Base-by-base conservation (phyloP, 768 basidiomycete genomes). In the Amanita inopinata region DNA sequence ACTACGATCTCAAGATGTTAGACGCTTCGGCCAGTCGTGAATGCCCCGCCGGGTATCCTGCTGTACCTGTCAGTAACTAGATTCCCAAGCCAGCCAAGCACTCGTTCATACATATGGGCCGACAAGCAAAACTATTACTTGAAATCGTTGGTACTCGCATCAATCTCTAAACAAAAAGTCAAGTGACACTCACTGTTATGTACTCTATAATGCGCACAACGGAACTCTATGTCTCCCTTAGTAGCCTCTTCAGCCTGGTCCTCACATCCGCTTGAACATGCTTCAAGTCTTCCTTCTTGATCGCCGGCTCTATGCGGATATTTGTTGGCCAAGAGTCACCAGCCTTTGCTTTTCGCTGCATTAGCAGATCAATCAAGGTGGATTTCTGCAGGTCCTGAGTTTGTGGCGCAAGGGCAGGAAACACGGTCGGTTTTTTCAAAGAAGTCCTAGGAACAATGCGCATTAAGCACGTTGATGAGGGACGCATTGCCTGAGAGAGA, bases 301-400 rank as follows among this genome's bases (percentile, higher is more conserved):
- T 52, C 34, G 63, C 60, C 8, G 62, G 66, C 48, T 72, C 70
- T 31, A 72, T 58, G 22, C 69, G 61, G 38, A 72, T 60, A 51
- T 72, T 72, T n/a, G 49, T 41, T 5, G 70, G 70, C 69, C 69
- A 72, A 0, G 45, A 36, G 3, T 56, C 49, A 5, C 64, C 66
- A 20, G 63, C 59, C 12, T 49, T 46, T 33, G 59, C 53, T 43
- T 60, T 62, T 34, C 61, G 60, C 48, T 59, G 49, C 46, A 60
- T 50, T 9, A 72, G 59, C 5, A 59, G 39, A 32, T 66, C 61
- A 17, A 70, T 61, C 9, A 67, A 49, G 2, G 61, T 62, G 12
- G 60, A 59, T 33, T 53, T 53, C 30, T 56, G 55, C 23, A 62
- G 49, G 18, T 66, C 63, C n/a, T 56, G 53, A 1, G 51, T 53